Evolutionary conservation across 2,329 filamentous ascomycete species (phyloP).

Genomic region (Fonsecaea nubica): DNA sequence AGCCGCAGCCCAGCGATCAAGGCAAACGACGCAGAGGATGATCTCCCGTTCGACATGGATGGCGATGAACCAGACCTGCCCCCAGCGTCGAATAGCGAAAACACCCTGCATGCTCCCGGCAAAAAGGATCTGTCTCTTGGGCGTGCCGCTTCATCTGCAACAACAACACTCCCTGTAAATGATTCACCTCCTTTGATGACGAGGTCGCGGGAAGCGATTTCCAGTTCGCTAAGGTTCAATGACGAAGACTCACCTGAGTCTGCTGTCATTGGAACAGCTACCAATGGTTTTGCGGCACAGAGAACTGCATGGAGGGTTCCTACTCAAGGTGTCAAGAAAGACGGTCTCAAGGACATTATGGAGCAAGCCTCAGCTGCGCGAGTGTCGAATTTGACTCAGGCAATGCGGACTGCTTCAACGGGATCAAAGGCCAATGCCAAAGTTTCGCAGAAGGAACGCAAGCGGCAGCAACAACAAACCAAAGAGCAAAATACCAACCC

Average conservation of each 20-base stretch:
- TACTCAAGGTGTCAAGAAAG: conserved; percentile 65
- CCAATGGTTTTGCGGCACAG: conserved; percentile 38
- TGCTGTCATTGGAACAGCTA: conserved; percentile 3
- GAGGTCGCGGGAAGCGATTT: conserved; percentile 9
- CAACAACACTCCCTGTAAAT: conserved; percentile 1
- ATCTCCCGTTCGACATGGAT: conserved; percentile 95
- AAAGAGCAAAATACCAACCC: conserved; percentile 51
- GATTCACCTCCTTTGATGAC: neutral
- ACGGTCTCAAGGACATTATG: conserved; percentile 81
- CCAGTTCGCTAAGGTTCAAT: conserved; percentile 1
- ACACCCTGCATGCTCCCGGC: neutral
- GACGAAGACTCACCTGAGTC: neutral
- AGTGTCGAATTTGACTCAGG: conserved; percentile 61
- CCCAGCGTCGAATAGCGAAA: conserved; percentile 15
- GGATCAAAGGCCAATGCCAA: conserved; percentile 58
- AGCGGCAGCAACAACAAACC: conserved; percentile 73
- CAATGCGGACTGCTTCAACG: conserved; percentile 54
- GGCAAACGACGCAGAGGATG: conserved; percentile 69
- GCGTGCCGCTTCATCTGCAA: neutral
- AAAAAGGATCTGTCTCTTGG: neutral
- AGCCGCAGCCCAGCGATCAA: conserved; percentile 60
- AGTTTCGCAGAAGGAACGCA: conserved; percentile 90
- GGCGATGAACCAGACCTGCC: conserved; percentile 62
- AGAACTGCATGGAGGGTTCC: conserved; percentile 60
- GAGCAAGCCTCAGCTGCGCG: conserved; percentile 60